phyloP scores from a whole-genome alignment of 352 stramenopile species.

The Phytophthora lateralis region DNA sequence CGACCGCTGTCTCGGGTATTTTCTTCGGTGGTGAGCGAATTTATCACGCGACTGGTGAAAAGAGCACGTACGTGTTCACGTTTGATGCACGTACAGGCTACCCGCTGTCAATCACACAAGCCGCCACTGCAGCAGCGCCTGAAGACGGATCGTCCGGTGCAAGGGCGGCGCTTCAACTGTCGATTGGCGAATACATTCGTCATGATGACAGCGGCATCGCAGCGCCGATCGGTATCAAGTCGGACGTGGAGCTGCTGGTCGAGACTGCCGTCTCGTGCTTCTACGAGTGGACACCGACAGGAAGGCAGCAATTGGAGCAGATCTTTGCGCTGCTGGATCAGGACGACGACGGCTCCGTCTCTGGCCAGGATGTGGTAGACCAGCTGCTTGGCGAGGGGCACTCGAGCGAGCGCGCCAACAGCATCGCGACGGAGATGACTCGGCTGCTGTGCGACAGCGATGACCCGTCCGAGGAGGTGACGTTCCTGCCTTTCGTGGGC shows the following conservation, averaged over 20 bases:
- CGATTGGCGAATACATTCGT: slow-evolving; percentile 50
- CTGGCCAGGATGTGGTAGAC: slow-evolving; percentile 43
- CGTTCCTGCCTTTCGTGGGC: slow-evolving; percentile 53
- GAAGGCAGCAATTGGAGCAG: slow-evolving; percentile 37
- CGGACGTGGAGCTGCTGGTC: slow-evolving; percentile 59
- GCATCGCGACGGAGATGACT: slow-evolving; percentile 48
- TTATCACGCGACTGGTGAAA: slow-evolving; percentile 38
- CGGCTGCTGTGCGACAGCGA: slow-evolving; percentile 47
- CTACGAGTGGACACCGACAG: slow-evolving; percentile 43
- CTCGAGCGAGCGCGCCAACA: slow-evolving; percentile 29
- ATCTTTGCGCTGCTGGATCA: slow-evolving; percentile 55
- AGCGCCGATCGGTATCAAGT: slow-evolving; percentile 50
- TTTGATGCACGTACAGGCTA: slow-evolving; percentile 44
- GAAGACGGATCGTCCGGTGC: not conserved
- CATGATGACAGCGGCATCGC: slow-evolving; percentile 34
- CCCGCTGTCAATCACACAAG: slow-evolving; percentile 47
- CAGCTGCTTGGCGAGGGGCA: slow-evolving; percentile 49
- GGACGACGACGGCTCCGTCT: slow-evolving; percentile 58
- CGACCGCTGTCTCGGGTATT: not conserved
- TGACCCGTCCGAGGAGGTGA: slow-evolving; percentile 58
- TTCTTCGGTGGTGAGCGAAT: slow-evolving; percentile 1
- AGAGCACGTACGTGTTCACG: slow-evolving; percentile 51
- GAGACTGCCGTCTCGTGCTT: slow-evolving; percentile 53
- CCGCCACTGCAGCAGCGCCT: not conserved
- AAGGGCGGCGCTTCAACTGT: slow-evolving; percentile 17